Evolutionary conservation across 306 rosid species (phyloP), one percentile per base, ranked within the genome.

Genomic region (Cyclanthera cordifolia): DNA sequence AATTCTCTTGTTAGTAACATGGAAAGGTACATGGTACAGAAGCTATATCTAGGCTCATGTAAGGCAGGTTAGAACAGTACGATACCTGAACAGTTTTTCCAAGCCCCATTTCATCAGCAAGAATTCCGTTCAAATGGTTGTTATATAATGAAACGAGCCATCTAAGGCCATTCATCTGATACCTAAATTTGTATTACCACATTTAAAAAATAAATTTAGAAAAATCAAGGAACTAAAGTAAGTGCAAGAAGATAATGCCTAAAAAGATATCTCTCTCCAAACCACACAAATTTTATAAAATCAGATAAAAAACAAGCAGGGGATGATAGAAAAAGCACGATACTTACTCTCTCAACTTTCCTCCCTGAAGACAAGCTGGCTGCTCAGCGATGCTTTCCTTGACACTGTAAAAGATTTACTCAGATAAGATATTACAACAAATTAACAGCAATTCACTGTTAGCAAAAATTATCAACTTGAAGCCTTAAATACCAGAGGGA

Each of bases 91-190:
- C 99, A 10, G 99, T 94, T 88, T 94, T 94, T 71, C 99, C 99
- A 25, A 94, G 89, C 73, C 99, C 99, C 99, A 90, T 94, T 85
- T 94, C 99, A 80, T 94, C 99, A 23, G 99, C 99, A 53, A 94
- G 97, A 74, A 94, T 94, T 82, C 99, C 99, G 77, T 94, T 94
- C 85, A 94, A 77, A 80, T 90, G 99, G 75, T 94, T 94, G 79
- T 94, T 94, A 71, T 94, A 94, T 59, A 94, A 79, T 11, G 99
- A 94, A 77, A 94, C 96, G 81, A 94, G 72, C 99, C 99, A 94
- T 80, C 99, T 83, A 73, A 94, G 83, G 55, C 99, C 99, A 78
- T 88, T 94, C 99, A 94, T 90, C 85, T 90, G 99, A 82, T 94
- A 94, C 90, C 99, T 94, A 77, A 64, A 53, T 43, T 51, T 70